Evolutionary conservation across 768 basidiomycete genomes (phyloP).

Genomic region (Psilocybe tampanensis): DNA sequence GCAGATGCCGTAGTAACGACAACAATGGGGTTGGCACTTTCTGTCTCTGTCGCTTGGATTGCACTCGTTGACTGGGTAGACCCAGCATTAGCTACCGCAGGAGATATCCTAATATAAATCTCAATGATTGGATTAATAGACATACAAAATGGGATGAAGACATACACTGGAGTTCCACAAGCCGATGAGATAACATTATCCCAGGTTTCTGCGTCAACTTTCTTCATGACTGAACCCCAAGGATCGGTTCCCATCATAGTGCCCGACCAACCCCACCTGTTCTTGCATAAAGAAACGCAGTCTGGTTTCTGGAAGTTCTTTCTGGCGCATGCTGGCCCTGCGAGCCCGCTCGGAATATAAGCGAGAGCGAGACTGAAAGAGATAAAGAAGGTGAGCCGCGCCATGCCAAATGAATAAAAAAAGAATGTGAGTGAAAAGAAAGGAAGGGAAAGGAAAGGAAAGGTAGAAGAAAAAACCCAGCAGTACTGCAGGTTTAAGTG

Average conservation of each 20-base stretch:
- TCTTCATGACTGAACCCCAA: slow-evolving; percentile 55
- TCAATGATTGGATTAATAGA: background rate
- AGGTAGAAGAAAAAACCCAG: slow-evolving; percentile 14
- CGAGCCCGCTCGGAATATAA: slow-evolving; percentile 39
- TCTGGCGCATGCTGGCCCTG: slow-evolving; percentile 48
- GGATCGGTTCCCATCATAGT: slow-evolving; percentile 52
- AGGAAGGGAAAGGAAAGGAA: slow-evolving; percentile 24
- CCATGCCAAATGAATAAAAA: slow-evolving; percentile 35
- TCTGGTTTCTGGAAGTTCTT: slow-evolving; percentile 35
- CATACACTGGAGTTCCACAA: slow-evolving; percentile 36
- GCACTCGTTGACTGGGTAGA: slow-evolving; percentile 22
- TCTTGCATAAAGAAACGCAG: slow-evolving; percentile 41
- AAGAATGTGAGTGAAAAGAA: slow-evolving; percentile 25
- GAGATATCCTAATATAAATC: slow-evolving; percentile 15
- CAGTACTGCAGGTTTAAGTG: slow-evolving; percentile 2
- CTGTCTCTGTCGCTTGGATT: slow-evolving; percentile 22
- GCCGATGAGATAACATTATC: slow-evolving; percentile 41
- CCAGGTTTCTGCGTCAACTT: slow-evolving; percentile 29
- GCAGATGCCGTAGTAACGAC: slow-evolving; percentile 19
- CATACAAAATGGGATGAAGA: slow-evolving; percentile 3
- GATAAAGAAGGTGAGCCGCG: slow-evolving; percentile 35
- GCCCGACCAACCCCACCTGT: slow-evolving; percentile 51
- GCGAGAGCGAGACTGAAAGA: slow-evolving; percentile 35
- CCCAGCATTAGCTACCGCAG: slow-evolving; percentile 10
- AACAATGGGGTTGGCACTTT: slow-evolving; percentile 18